Conservation (phyloP, 805 yeast genomes). For the Brettanomyces bruxellensis region DNA sequence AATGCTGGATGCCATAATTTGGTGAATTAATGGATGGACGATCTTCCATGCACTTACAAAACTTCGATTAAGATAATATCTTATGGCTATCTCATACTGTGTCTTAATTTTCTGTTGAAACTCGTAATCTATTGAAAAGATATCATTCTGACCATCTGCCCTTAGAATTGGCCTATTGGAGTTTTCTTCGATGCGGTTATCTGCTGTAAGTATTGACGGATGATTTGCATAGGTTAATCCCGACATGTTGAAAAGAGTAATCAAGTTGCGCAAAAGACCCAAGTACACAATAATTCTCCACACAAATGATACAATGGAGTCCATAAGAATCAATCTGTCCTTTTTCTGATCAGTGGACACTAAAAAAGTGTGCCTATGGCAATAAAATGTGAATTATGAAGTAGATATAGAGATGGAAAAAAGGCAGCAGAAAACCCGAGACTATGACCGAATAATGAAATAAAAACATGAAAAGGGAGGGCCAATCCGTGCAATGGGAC, state of each 20-base stretch:
- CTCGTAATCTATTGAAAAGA: conserved; percentile 8
- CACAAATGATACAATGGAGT: background rate
- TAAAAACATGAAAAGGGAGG: no score
- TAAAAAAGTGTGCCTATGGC: no score
- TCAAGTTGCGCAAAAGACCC: background rate
- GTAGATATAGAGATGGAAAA: background rate
- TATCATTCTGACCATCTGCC: background rate
- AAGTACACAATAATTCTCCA: background rate
- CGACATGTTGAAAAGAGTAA: background rate
- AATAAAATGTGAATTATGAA: no score
- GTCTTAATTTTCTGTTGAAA: conserved; percentile 12
- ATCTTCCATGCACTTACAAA: conserved; percentile 22
- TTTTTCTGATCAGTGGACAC: no score
- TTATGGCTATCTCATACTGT: conserved; percentile 31
- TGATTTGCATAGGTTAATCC: background rate
- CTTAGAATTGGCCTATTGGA: background rate
- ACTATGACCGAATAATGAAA: no score
- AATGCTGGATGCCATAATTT: conserved; percentile 1
- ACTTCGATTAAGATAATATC: conserved; percentile 29
- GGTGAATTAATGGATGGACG: conserved; percentile 13
- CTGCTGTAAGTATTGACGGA: background rate
- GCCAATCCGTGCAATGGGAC: no score
- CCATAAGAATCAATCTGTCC: background rate
- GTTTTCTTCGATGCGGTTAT: background rate
- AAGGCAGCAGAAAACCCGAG: no score